Base-by-base conservation (phyloP, 2,329 filamentous ascomycete genomes). In the Trichoderma atroviride region DNA sequence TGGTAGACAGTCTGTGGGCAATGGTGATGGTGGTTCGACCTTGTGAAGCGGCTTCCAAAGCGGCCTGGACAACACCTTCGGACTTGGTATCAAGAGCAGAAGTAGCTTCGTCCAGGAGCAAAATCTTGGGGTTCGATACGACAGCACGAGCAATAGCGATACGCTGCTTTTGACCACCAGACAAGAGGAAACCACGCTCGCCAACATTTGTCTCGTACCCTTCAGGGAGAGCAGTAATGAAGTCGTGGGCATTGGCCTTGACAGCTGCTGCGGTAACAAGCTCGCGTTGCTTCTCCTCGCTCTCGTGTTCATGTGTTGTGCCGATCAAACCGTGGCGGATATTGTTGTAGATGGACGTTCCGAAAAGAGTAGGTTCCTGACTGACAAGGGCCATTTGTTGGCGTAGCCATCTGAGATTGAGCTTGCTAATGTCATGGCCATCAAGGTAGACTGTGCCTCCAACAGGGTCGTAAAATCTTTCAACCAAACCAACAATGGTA, bases 21-120 rank as follows among this genome's bases (percentile, higher is more conserved):
- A 99, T 98, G 6, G 94, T 93, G 74, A 98, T 97, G 1, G 96
- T 98, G 0, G 96, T 99, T 68, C 96, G 88, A 31, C 94, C 95
- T 72, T 91, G 86, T 1, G 94, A 87, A 29, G 95, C 96, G 62
- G 88, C 91, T 75, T 98, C 94, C 11, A 99, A 85, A 27, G 96
- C 96, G 59, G 93, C 93, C 79, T 98, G 96, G 0, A 99, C 95
- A 14, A 97, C 91, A 53, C 93, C 94, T 81, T 99, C 96, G 0
- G 93, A 96, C 77, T 96, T 95, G 24, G 95, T 97, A 76, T 99
- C 96, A 0, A 99, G 86, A 5, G 94, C 94, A 50, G 92, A 96
- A 0, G 96, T 99, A 5, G 96, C 96, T 80, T 99, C 96, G 74
- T 99, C 96, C 4, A 99, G 89, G 0, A 99, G 86, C 0, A 99